A percentile compares a stretch with the other conserved stretches of the same genome.
Evolutionary conservation across 163 green algal species (phyloP).

Genomic region (Scenedesmus sp.): DNA sequence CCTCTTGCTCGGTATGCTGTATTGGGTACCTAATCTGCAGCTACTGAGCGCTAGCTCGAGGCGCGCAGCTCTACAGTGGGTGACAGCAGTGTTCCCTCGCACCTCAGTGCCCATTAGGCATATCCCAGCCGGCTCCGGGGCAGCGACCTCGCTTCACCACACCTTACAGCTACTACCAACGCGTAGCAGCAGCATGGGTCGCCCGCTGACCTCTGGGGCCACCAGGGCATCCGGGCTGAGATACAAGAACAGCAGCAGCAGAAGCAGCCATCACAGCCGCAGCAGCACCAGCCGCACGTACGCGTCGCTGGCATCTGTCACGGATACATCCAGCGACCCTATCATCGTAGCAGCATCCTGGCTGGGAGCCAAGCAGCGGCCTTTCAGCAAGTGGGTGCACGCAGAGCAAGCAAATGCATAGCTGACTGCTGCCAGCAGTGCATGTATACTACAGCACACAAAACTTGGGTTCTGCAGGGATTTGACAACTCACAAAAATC

Average conservation of each 20-base stretch:
- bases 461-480: not conserved
- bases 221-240: not conserved
- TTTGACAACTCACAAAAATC: no score
- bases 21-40: not conserved
- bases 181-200: not conserved
- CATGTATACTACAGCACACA: not conserved
- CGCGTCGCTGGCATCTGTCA: not conserved
- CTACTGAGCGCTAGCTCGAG: not conserved
- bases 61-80: not conserved
- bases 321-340: not conserved
- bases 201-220: not conserved
- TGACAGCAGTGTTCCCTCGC: conserved; percentile 13
- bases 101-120: conserved; percentile 17
- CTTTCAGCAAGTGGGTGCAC: conserved; percentile 49
- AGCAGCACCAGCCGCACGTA: not conserved
- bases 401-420: not conserved
- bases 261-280: not conserved
- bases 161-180: not conserved
- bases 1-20: not conserved
- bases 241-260: conserved; percentile 24
- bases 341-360: conserved; percentile 45
- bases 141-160: not conserved
- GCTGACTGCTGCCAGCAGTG: not conserved
- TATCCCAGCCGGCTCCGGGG: not conserved
- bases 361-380: conserved; percentile 53